These are phyloP conservation scores for Raddia guianensis DNA, from an alignment of 176 grass and related monocot genomes.

Conservation along the genomic window DNA sequence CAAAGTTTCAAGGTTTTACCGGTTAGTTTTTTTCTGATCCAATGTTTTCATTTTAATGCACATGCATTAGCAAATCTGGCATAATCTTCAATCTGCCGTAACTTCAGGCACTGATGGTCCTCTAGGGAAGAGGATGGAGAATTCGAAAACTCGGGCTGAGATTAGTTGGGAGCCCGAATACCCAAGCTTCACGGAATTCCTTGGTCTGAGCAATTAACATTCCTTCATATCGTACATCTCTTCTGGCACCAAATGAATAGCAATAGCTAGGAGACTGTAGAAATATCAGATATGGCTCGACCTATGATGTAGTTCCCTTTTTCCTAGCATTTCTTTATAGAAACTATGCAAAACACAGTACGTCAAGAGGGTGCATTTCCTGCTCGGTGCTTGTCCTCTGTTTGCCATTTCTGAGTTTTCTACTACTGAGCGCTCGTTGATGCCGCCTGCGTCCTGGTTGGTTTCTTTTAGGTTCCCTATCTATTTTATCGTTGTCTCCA, in stretches of 20 bases:
- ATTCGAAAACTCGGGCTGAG: conserved; percentile 68
- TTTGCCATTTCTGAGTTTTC: not conserved
- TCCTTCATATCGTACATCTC: not conserved
- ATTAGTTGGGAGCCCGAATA: conserved; percentile 78
- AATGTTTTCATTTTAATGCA: not conserved
- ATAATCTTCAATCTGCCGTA: not conserved
- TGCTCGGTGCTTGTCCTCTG: not conserved
- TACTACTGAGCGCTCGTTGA: not conserved
- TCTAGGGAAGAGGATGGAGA: conserved; percentile 87
- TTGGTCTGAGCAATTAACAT: conserved; percentile 53
- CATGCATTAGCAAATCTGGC: not conserved
- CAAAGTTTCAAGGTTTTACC: conserved; percentile 75
- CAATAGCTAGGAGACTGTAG: not conserved
- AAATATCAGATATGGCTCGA: not conserved
- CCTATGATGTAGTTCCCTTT: not conserved
- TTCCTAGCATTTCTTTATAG: not conserved
- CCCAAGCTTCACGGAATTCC: conserved; percentile 67
- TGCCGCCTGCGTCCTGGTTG: not conserved
- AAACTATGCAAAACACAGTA: too few relatives aligned
- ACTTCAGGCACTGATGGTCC: conserved; percentile 68
- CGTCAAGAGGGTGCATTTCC: not conserved
- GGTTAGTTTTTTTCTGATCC: conserved; percentile 46
- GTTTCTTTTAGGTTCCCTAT: not conserved
- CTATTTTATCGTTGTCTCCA: not conserved
- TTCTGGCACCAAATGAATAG: not conserved